Conservation (phyloP, 805 yeast species). For the Hanseniaspora vineae region DNA sequence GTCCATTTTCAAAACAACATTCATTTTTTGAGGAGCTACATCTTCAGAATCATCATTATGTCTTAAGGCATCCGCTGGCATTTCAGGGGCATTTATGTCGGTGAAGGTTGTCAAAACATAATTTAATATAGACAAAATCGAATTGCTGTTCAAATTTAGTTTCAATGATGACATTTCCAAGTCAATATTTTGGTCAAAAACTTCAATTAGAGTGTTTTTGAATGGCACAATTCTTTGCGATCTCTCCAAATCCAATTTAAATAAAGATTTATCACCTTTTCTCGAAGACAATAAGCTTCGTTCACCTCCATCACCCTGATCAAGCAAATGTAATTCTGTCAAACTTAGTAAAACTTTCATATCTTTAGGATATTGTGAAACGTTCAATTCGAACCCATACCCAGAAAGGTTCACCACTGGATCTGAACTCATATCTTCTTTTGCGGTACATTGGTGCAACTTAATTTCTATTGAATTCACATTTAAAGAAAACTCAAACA, state of each 20-base stretch:
- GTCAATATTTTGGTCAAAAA: conserved; percentile 64
- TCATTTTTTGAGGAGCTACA: conserved; percentile 61
- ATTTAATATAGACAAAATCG: conserved; percentile 65
- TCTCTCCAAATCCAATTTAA: conserved; percentile 46
- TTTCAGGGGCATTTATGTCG: conserved; percentile 56
- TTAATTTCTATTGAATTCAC: conserved; percentile 53
- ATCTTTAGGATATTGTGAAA: conserved; percentile 43
- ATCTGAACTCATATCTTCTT: conserved; percentile 44
- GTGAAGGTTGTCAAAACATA: conserved; percentile 80
- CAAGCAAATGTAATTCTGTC: conserved; percentile 57
- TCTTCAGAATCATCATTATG: conserved; percentile 47
- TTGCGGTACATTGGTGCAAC: conserved; percentile 54
- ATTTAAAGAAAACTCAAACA: conserved; percentile 59
- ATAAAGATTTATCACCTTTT: conserved; percentile 32
- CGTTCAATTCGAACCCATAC: conserved; percentile 45
- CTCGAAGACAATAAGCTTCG: conserved; percentile 59
- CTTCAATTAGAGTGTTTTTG: conserved; percentile 40
- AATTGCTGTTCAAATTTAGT: conserved; percentile 62
- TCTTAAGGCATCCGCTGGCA: conserved; percentile 58
- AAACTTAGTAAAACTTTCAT: conserved; percentile 56
- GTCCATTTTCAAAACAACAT: conserved; percentile 53
- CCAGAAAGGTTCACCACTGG: conserved; percentile 64
- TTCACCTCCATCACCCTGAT: conserved; percentile 52
- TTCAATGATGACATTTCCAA: conserved; percentile 68
- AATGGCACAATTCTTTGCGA: conserved; percentile 45